A percentile compares a stretch with the other conserved stretches of the same genome.
Evolutionary conservation across 257 asterid genomes (phyloP).

Genomic region (Paraleonurus japonicus): DNA sequence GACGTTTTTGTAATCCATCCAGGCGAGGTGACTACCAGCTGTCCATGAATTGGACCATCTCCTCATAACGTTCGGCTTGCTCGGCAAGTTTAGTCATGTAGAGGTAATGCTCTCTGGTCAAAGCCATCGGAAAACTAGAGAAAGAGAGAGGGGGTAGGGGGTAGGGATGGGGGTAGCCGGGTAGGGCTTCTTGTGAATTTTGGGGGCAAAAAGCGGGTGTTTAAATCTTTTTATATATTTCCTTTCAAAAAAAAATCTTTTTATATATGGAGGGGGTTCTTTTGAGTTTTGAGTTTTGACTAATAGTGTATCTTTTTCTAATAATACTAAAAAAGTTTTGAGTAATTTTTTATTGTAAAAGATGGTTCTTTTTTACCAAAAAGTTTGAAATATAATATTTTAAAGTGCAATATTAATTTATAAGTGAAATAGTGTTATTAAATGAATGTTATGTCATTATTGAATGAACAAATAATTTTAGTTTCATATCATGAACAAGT

Average conservation of each 20-base stretch:
- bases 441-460: no score
- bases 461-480: no score
- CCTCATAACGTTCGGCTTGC: constrained; percentile 76
- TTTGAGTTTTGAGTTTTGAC: not conserved
- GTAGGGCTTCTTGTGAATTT: constrained; percentile 24
- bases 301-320: no score
- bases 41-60: constrained; percentile 78
- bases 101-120: constrained; percentile 61
- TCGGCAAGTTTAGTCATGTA: constrained; percentile 74
- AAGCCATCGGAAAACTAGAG: constrained; percentile 33
- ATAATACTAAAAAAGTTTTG: no score
- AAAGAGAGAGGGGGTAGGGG: not conserved
- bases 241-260: no score
- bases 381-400: no score
- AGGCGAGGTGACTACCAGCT: constrained; percentile 39
- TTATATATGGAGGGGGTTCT: not conserved
- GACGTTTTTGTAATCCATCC: constrained; percentile 67
- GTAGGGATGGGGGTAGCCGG: constrained; percentile 17
- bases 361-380: no score
- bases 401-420: no score
- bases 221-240: not conserved
- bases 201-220: not conserved
- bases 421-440: no score
- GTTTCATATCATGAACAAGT: no score
- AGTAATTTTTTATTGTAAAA: no score